A percentile compares a stretch with the other conserved stretches of the same genome.
phyloP scores from a whole-genome alignment of 2,329 filamentous ascomycete genomes.

The Neopestalotiopsis sp. region DNA sequence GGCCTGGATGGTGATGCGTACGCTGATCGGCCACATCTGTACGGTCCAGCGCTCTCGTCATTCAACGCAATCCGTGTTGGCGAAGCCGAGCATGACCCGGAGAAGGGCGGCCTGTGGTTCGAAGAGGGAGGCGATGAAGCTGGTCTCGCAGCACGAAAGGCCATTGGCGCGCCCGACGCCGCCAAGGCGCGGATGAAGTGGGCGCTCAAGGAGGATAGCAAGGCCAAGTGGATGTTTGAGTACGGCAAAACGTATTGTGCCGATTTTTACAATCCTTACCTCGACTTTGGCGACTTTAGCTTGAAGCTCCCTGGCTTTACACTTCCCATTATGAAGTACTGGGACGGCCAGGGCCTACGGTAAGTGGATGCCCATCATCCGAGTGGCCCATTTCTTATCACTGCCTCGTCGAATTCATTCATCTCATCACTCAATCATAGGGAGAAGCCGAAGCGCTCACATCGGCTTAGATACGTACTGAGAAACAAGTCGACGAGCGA shows the following conservation, averaged over 20 bases:
- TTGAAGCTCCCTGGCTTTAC: slow-evolving; percentile 75
- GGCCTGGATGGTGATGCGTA: slow-evolving; percentile 90
- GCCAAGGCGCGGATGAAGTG: slow-evolving; percentile 63
- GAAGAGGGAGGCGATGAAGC: slow-evolving; percentile 69
- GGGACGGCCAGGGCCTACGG: slow-evolving; percentile 80
- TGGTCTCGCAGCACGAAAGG: slow-evolving; percentile 50
- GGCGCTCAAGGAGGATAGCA: slow-evolving; percentile 55
- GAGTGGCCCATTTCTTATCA: slow-evolving; percentile 8
- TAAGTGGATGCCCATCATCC: slow-evolving; percentile 45
- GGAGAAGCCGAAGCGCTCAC: slow-evolving; percentile 65
- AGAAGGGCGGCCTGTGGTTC: slow-evolving; percentile 59
- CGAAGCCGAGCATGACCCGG: slow-evolving; percentile 48
- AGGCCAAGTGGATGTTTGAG: slow-evolving; percentile 59
- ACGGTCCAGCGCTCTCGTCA: slow-evolving; percentile 78
- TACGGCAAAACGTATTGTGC: slow-evolving; percentile 57
- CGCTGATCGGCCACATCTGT: slow-evolving; percentile 84
- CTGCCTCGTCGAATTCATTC: slow-evolving; percentile 16
- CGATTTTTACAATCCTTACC: slow-evolving; percentile 88
- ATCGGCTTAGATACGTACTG: slow-evolving; percentile 88
- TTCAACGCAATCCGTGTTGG: slow-evolving; percentile 81
- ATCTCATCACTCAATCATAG: slow-evolving; percentile 33
- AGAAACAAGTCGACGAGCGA: slow-evolving; percentile 77
- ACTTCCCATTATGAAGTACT: slow-evolving; percentile 76
- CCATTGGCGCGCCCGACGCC: slow-evolving; percentile 55
- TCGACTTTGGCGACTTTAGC: slow-evolving; percentile 80